Percentiles rank a stretch among this genome's conserved stretches.
Conservation (phyloP, 495 filamentous ascomycete species). For the Aspergillus haitiensis region DNA sequence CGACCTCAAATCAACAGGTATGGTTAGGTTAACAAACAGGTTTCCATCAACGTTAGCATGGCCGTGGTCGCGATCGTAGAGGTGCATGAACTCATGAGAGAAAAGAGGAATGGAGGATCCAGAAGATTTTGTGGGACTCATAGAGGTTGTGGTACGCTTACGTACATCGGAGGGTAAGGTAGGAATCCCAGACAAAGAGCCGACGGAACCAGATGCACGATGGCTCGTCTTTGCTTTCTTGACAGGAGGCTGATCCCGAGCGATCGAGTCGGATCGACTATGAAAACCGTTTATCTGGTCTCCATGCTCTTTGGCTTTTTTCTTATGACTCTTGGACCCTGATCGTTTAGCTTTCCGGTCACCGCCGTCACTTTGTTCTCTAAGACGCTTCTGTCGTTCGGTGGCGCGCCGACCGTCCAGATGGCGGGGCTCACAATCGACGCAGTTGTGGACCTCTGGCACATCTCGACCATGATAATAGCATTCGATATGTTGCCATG, state of each 20-base stretch:
- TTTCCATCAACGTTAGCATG: conserved; percentile 55
- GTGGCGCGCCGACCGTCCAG: conserved; percentile 70
- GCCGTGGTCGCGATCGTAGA: conserved; percentile 61
- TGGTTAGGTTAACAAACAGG: conserved; percentile 64
- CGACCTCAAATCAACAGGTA: conserved; percentile 63
- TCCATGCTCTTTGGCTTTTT: conserved; percentile 58
- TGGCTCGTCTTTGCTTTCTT: conserved; percentile 81
- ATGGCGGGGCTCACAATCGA: conserved; percentile 74
- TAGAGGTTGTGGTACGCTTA: conserved; percentile 54
- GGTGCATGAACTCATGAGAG: conserved; percentile 67
- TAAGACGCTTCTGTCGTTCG: conserved; percentile 61
- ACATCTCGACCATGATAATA: conserved; percentile 79
- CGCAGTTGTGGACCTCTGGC: conserved; percentile 81
- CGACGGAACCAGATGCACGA: conserved; percentile 67
- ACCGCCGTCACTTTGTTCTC: conserved; percentile 61
- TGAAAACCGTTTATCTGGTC: conserved; percentile 43
- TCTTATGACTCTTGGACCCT: conserved; percentile 70
- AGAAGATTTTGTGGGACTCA: conserved; percentile 56
- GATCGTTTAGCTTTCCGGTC: conserved; percentile 67
- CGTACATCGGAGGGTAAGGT: conserved; percentile 43
- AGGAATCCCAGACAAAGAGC: conserved; percentile 50
- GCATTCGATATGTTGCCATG: conserved; percentile 97
- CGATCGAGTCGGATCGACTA: conserved; percentile 50
- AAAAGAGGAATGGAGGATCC: conserved; percentile 54
- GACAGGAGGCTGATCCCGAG: conserved; percentile 56